Evolutionary conservation across 2,329 filamentous ascomycete species (phyloP).

Genomic region (Clathrospora elynae): DNA sequence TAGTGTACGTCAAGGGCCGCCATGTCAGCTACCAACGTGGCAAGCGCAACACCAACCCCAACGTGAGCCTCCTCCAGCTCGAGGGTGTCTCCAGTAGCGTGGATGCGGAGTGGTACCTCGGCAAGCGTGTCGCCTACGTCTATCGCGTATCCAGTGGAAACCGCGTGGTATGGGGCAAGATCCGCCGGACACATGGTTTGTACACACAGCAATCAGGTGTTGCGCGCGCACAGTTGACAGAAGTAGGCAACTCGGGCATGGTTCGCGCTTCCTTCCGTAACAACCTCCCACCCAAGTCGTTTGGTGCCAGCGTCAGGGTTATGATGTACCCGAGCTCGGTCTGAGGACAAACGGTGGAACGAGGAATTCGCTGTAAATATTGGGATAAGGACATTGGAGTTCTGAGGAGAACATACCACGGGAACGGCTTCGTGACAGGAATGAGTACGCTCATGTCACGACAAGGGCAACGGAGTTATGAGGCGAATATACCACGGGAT

Average conservation of each 20-base stretch:
- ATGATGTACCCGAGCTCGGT: constrained; percentile 76
- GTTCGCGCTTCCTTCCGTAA: constrained; percentile 93
- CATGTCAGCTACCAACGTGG: constrained; percentile 96
- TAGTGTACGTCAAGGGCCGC: constrained; percentile 70
- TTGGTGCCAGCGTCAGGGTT: constrained; percentile 74
- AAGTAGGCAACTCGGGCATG: constrained; percentile 86
- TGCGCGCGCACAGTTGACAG: constrained; percentile 37
- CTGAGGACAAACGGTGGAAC: constrained; percentile 3
- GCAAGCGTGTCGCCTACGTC: constrained; percentile 97
- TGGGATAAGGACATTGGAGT: too few relatives aligned
- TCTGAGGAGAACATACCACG: neutral
- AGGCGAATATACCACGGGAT: too few relatives aligned
- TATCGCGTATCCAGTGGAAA: constrained; percentile 92
- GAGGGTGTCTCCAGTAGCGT: constrained; percentile 91
- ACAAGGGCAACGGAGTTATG: too few relatives aligned
- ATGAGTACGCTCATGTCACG: too few relatives aligned
- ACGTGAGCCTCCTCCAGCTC: constrained; percentile 92
- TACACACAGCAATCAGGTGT: constrained; percentile 41
- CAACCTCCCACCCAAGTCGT: constrained; percentile 88
- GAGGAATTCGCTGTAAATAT: neutral
- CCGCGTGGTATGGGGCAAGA: constrained; percentile 97
- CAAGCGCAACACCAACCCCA: constrained; percentile 56
- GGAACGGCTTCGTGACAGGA: too few relatives aligned
- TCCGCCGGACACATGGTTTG: constrained; percentile 81
- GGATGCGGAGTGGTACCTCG: constrained; percentile 93